phyloP scores from a whole-genome alignment of 1,284 basidiomycete genomes.

The Trametes hirsuta region DNA sequence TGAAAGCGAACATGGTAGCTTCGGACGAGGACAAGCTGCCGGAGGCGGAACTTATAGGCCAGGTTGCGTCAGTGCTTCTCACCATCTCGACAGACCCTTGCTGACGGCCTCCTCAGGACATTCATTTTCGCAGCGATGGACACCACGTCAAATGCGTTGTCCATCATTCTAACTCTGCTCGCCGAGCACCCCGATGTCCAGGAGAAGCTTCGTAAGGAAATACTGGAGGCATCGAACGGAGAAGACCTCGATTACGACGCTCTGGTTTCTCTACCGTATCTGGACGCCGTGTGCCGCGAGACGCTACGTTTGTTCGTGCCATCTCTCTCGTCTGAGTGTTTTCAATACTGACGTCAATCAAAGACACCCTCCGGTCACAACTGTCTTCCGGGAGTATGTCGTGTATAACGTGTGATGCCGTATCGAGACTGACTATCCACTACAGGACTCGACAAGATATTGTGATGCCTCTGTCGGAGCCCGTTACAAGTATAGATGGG shows the following conservation, averaged over 20 bases:
- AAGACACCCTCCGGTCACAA: background rate
- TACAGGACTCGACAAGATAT: constrained; percentile 20
- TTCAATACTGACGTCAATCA: background rate
- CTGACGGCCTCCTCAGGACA: constrained; percentile 1
- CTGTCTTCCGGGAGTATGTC: constrained; percentile 4
- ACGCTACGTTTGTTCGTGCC: constrained; percentile 20
- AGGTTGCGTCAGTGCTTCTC: constrained; percentile 25
- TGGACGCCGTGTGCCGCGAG: constrained; percentile 26
- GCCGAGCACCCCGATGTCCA: constrained; percentile 15
- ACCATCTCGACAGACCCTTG: background rate
- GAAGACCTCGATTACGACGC: constrained; percentile 18
- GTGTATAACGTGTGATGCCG: no score
- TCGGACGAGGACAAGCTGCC: constrained; percentile 27
- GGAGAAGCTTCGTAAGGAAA: constrained; percentile 20
- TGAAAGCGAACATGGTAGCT: constrained; percentile 27
- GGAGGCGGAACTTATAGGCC: constrained; percentile 30
- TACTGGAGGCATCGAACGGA: constrained; percentile 14
- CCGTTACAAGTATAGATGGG: constrained; percentile 15
- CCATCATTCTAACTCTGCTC: constrained; percentile 19
- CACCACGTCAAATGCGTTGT: constrained; percentile 25
- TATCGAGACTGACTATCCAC: background rate
- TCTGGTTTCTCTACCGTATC: constrained; percentile 23
- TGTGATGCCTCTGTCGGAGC: constrained; percentile 26
- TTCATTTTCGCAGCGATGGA: constrained; percentile 21
- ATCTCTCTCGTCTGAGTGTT: background rate